phyloP scores from a whole-genome alignment of 768 basidiomycete species.

The Leucogyrophana mollusca region DNA sequence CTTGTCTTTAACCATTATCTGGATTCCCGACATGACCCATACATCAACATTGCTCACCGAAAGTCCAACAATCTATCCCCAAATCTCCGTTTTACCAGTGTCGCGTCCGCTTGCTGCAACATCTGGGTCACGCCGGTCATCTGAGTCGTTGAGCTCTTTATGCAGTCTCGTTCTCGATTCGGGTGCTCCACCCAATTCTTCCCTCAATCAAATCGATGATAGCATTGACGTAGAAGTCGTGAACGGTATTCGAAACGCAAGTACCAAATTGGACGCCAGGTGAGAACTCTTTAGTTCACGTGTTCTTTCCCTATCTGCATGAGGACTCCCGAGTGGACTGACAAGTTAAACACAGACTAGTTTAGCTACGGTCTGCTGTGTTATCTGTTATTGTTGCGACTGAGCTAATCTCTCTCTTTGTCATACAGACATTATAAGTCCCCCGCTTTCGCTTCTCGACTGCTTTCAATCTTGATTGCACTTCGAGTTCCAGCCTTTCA shows the following conservation, averaged over 20 bases:
- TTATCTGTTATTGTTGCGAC: conserved; percentile 14
- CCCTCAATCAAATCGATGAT: conserved; percentile 33
- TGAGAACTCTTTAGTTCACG: conserved; percentile 42
- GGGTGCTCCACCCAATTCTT: conserved; percentile 30
- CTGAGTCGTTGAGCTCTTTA: conserved; percentile 5
- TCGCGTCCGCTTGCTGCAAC: neutral
- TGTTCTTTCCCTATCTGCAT: conserved; percentile 26
- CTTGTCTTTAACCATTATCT: conserved; percentile 3
- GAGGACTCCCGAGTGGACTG: conserved; percentile 33
- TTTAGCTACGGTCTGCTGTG: conserved; percentile 36
- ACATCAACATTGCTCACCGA: conserved; percentile 11
- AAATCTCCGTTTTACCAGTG: neutral
- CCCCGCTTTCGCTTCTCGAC: conserved; percentile 46
- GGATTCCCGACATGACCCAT: conserved; percentile 13
- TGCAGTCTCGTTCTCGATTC: conserved; percentile 5
- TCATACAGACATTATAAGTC: conserved; percentile 63
- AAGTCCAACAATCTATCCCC: neutral
- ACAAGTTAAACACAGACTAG: conserved; percentile 27
- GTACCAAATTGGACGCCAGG: conserved; percentile 63
- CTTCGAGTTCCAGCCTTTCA: conserved; percentile 53
- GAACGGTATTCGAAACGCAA: conserved; percentile 61
- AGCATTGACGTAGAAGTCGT: conserved; percentile 45
- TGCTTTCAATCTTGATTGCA: conserved; percentile 54
- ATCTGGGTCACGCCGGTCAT: conserved; percentile 7
- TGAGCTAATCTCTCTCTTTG: conserved; percentile 17